Conservation (phyloP, 768 basidiomycete species). For the Mycena crocata region DNA sequence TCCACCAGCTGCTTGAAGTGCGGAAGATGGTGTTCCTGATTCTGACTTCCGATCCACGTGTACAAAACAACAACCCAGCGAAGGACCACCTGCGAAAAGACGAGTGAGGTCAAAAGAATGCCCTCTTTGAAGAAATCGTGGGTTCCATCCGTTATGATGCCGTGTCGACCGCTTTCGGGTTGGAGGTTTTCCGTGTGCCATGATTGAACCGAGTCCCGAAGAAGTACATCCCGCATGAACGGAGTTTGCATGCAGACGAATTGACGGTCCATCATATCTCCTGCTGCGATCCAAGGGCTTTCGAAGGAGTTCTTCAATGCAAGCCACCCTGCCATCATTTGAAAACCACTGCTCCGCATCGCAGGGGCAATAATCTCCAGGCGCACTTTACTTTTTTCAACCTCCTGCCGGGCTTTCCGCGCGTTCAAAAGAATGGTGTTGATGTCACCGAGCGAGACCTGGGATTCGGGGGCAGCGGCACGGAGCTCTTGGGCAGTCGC, state of each 20-base stretch:
- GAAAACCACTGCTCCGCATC: constrained; percentile 11
- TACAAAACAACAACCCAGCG: constrained; percentile 18
- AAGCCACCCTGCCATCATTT: neutral
- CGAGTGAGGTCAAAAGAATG: constrained; percentile 8
- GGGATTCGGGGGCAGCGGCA: neutral
- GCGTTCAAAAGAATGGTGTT: constrained; percentile 12
- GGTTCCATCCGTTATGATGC: constrained; percentile 16
- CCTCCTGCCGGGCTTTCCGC: constrained; percentile 15
- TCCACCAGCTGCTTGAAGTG: constrained; percentile 21
- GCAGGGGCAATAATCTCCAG: constrained; percentile 5
- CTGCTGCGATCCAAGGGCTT: neutral
- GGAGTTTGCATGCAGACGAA: constrained; percentile 19
- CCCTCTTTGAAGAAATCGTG: constrained; percentile 22
- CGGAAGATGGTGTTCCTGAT: constrained; percentile 16
- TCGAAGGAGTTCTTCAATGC: neutral
- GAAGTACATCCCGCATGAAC: constrained; percentile 7
- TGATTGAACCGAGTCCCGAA: constrained; percentile 7
- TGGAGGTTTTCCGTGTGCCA: constrained; percentile 9
- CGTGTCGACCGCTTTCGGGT: constrained; percentile 16
- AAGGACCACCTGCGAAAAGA: constrained; percentile 8
- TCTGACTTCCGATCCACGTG: constrained; percentile 20
- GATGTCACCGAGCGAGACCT: constrained; percentile 12
- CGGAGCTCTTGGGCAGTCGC: constrained; percentile 10
- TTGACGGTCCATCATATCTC: constrained; percentile 18
- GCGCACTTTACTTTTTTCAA: constrained; percentile 16